Evolutionary conservation across 208 protist species (phyloP).

Genomic region (Leishmania arabica): DNA sequence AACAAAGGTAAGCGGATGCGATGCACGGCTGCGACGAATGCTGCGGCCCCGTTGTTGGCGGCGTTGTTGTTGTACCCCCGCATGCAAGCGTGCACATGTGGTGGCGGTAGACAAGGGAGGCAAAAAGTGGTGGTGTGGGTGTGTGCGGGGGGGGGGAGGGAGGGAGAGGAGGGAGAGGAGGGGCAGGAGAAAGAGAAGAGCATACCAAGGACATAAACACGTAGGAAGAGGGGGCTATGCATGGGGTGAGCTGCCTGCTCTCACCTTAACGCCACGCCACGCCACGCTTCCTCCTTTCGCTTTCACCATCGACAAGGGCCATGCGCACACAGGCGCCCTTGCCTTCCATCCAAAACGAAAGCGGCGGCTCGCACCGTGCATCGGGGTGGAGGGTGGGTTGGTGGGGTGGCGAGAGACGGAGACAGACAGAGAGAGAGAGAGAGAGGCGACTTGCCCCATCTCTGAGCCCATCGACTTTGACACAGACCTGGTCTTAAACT

Average conservation of each 20-base stretch:
- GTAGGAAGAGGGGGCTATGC: not conserved
- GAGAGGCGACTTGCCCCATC: not conserved
- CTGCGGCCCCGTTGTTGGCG: not conserved
- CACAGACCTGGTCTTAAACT: not conserved
- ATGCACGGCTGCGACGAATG: not conserved
- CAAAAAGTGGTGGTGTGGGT: not conserved
- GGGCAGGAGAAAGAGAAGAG: not conserved
- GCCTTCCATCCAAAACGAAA: not conserved
- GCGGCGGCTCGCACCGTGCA: not conserved
- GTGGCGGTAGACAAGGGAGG: not conserved
- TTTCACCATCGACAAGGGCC: not conserved
- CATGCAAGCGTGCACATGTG: not conserved
- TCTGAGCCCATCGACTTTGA: not conserved
- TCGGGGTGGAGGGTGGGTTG: not conserved
- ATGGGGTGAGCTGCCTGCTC: not conserved
- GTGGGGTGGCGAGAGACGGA: slow-evolving; percentile 3
- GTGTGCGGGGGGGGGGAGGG: not conserved
- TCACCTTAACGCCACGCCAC: not conserved
- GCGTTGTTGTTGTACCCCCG: not conserved
- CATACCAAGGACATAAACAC: not conserved
- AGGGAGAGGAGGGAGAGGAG: not conserved
- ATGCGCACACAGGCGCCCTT: not conserved
- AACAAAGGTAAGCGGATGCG: not conserved
- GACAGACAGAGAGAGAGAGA: not conserved
- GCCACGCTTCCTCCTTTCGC: not conserved